Evolutionary conservation across 805 yeast species (phyloP), one percentile per base, ranked within the genome.

Genomic region (Phaffomyces antillensis): DNA sequence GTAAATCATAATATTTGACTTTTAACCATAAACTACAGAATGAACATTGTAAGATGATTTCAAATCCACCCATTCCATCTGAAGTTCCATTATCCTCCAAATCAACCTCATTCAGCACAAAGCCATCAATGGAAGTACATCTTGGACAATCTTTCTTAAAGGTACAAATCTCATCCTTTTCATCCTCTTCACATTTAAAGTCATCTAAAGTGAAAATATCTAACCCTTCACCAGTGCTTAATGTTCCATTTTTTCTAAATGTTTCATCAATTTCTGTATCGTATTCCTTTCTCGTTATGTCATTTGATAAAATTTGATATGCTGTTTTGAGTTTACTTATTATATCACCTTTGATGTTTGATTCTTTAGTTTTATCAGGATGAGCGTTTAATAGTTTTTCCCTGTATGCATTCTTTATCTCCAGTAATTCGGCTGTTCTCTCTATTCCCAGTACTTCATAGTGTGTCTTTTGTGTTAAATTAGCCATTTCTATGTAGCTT

Each of bases 11-110:
- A 56, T 82, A 86, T 51, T 71, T 73, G 2, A 91, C 89, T 41
- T 79, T 78, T 24, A 91, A 63, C 96, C 96, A 91, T 28, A 89
- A 60, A 60, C 95, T 86, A 61, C 98, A 91, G 30, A 85, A 80
- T 12, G 66, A 59, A 60, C 98, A 91, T 56, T 90, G 96, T 0
- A 86, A 78, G 20, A 86, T 70, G 2, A 90, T 72, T 50, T 83
- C 84, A 51, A 70, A 82, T 1, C 81, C 74, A 15, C 78, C 81
- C 32, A 70, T 73, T 0, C 70, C 71, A 33, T 67, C 65, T 3
- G 60, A 52, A 0, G 75, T 70, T 0, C 79, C 83, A 44, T 70
- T 71, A 6, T 71, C 66, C 16, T 65, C 79, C 44, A 91, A 67
- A 44, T 83, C 85, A 1, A 63, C 56, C 50, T 88, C 96, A 1